Base-by-base conservation (phyloP, 768 basidiomycete genomes). In the Scleroderma bovista region DNA sequence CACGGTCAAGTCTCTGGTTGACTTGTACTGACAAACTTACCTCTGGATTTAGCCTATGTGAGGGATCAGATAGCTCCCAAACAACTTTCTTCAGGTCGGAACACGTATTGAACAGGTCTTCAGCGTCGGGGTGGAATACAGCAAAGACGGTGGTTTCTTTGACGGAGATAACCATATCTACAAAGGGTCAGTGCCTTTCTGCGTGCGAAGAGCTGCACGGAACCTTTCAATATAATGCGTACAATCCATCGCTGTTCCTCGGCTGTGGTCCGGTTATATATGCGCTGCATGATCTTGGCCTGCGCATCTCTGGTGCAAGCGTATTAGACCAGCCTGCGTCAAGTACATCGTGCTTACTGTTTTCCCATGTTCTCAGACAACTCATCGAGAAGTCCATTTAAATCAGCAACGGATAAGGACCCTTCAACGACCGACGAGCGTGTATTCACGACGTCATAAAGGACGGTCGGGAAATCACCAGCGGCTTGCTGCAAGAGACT, bases 211-310 rank as follows among this genome's bases (percentile, higher is more conserved):
- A 34, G 17, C 26, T 47, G 34, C 0, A 23, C 40, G 46, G 2
- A 47, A 89, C 95, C 95, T 77, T 97, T 96, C 31, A 98, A 73
- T 43, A 99, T 88, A 63, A 99, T 91, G 8, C 93, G 81, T n/a
- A 90, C 85, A 50, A 99, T 84, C 96, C 96, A 99, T 43, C 83
- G 80, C 60, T 96, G 94, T 60, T 98, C 94, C 49, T 85, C 81
- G 0, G 94, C 74, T 1, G 93, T 95, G 22, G 85, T 72, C 38
- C 79, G 79, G 59, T 89, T 86, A 57, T 88, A 86, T 2, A 96
- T 65, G 2, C 86, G 78, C 55, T 86, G 81, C 53, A 97, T 64
- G 23, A 93, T 79, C 44, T 78, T 86, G 3, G 83, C 78, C 58
- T 94, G 89, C 11, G 78, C 59, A 17, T 88, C 84, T 23, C 93